Conservation (phyloP, 768 basidiomycete genomes). For the Tulasnella sp. region DNA sequence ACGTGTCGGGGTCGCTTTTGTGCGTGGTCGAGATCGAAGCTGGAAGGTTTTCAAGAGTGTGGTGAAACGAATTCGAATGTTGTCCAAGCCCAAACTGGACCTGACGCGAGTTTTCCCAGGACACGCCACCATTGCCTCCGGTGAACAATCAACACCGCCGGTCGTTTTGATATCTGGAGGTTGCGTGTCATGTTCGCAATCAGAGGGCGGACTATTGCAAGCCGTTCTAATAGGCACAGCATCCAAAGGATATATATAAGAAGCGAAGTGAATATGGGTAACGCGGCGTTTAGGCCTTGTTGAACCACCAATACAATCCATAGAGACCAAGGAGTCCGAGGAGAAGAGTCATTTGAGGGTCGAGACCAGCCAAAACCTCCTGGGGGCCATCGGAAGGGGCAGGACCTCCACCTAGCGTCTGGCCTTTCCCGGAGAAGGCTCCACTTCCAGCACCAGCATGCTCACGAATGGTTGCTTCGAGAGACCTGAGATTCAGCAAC, state of each 20-base stretch:
- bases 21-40: neutral
- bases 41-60: neutral
- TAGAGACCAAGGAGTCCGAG: slow-evolving; percentile 68
- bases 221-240: neutral
- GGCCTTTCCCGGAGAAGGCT: slow-evolving; percentile 72
- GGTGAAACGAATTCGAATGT: slow-evolving; percentile 19
- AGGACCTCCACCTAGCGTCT: slow-evolving; percentile 61
- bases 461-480: slow-evolving; percentile 62
- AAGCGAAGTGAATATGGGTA: neutral
- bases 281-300: neutral
- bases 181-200: neutral
- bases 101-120: slow-evolving; percentile 12
- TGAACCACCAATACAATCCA: slow-evolving; percentile 55
- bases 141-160: neutral
- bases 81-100: neutral
- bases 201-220: neutral
- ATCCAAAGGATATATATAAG: neutral
- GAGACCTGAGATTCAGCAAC: slow-evolving; percentile 49
- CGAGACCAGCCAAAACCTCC: slow-evolving; percentile 53
- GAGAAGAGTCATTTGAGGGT: slow-evolving; percentile 70
- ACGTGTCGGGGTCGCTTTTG: neutral
- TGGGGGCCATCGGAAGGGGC: slow-evolving; percentile 45
- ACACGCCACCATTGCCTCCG: neutral
- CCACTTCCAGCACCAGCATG: slow-evolving; percentile 52
- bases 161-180: neutral